phyloP scores from a whole-genome alignment of 2,329 filamentous ascomycete species.

The Epichloe baconii region DNA sequence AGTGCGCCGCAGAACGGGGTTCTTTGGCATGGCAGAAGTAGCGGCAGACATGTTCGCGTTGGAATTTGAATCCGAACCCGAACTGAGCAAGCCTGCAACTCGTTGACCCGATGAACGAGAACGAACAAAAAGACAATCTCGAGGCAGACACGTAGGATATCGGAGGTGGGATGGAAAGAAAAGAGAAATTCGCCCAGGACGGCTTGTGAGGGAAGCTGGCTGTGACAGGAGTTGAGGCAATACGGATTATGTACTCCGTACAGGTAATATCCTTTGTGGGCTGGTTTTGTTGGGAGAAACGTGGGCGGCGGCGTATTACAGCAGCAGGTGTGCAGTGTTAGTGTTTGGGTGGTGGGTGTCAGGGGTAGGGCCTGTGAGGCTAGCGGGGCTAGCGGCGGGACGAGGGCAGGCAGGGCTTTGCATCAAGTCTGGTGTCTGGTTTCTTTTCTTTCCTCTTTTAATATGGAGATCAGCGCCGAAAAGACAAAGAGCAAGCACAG shows the following conservation, averaged over 20 bases:
- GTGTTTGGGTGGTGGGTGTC: neutral
- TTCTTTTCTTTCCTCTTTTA: too few relatives aligned
- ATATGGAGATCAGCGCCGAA: too few relatives aligned
- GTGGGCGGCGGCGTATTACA: too few relatives aligned
- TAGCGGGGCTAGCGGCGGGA: neutral
- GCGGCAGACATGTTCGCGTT: conserved; percentile 33
- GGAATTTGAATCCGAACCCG: neutral
- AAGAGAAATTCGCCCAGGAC: neutral
- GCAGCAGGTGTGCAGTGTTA: too few relatives aligned
- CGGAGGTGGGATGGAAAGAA: neutral
- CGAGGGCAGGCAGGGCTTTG: neutral
- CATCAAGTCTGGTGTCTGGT: too few relatives aligned
- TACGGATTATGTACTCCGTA: neutral
- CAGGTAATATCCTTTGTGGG: too few relatives aligned
- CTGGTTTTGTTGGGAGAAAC: too few relatives aligned
- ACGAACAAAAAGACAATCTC: neutral
- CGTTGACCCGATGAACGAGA: neutral
- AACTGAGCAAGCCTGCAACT: neutral
- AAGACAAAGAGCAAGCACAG: neutral
- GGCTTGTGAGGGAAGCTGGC: neutral
- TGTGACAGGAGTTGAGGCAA: neutral
- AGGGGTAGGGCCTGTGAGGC: neutral
- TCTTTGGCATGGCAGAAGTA: conserved; percentile 28
- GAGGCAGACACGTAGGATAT: neutral
- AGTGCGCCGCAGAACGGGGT: conserved; percentile 35